Evolutionary conservation across 2,329 filamentous ascomycete species (phyloP), one percentile per base, ranked within the genome.

Genomic region (Tympanopsis confertula): DNA sequence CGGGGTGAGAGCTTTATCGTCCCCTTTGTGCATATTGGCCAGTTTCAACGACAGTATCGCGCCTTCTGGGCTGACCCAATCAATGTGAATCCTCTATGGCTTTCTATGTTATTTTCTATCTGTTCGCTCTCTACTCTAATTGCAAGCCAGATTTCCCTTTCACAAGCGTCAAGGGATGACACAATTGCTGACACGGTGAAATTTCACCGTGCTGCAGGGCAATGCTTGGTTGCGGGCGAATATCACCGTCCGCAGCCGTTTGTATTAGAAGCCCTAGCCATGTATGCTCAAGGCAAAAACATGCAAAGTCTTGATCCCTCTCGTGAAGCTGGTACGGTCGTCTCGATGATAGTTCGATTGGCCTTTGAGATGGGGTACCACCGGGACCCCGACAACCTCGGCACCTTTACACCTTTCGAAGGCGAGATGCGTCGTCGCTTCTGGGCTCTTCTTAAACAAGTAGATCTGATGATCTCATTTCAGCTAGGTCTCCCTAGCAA

Each of bases 281-380:
- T 52, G 33, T 50, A 50, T 35, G 42, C 35, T 3, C 47, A 52
- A 13, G 44, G 41, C 24, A 50, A 49, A 38, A 47, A 45, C 35
- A 35, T 53, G 13, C 38, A 38, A 35, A 49, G 38, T 19, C 43
- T 50, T 14, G 50, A 52, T 37, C 44, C 48, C 2, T 48, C 44
- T 32, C 44, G 44, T 17, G 47, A 50, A 40, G 43, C 40, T 15
- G 50, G 49, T 7, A 38, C 44, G 13, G 43, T 54, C 18, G 37
- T 49, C n/a, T 41, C 44, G 12, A 47, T 49, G 39, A 40, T 47
- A 19, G 39, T 48, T 10, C 44, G 49, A 12, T 37, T 53, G 39
- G 48, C 48, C 4, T 49, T 46, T 35, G 45, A 46, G 26, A 47
- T 51, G 46, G 51, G 51, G 10, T 54, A 54, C 32, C 50, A 54